Evolutionary conservation across 371 early-diverging fungal species (phyloP), one percentile per base, ranked within the genome.

Genomic region (Batkoa obscura): DNA sequence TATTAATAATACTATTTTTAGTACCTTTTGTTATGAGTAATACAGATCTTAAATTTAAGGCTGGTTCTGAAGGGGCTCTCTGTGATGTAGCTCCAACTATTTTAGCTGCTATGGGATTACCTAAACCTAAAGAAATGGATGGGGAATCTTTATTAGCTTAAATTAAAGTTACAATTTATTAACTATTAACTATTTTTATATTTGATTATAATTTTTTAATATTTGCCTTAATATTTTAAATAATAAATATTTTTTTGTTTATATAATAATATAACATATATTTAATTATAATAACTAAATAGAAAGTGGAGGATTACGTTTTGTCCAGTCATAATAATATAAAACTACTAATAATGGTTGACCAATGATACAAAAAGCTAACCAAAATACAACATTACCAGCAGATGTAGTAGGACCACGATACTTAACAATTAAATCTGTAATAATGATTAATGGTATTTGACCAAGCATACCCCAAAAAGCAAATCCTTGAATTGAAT

Each of bases 21-120:
- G 99, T 99, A 51, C 99, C 99, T 33, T 87, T 98, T 60, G 78
- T 94, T 57, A 90, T 98, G 86, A 78, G 78, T 57, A 60, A 58
- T 30, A 62, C 68, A 13, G 62, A 72, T 36, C 64, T 69, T 58
- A 59, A 58, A 15, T 43, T 61, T 34, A 54, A 53, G 31, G 42
- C 60, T n/a, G 74, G 69, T 42, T 65, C 67, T 55, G 71, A 74
- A 63, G 88, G 83, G 58, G 83, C 89, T 52, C 78, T 99, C 46
- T 86, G 87, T 64, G 99, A 99, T 74, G 97, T 99, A 45, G 99
- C 99, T 3, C 99, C 99, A 37, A 99, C 99, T 1, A 68, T 99
- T 50, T 78, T 99, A 43, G 72, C 78, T 37, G 75, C 89, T 48
- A 88, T 99, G 92, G 94, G 93, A 30, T 66, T 98, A 52, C 78